Evolutionary conservation across 331 rosid species (phyloP), one percentile per base, ranked within the genome.

Genomic region (Malus hybrid): DNA sequence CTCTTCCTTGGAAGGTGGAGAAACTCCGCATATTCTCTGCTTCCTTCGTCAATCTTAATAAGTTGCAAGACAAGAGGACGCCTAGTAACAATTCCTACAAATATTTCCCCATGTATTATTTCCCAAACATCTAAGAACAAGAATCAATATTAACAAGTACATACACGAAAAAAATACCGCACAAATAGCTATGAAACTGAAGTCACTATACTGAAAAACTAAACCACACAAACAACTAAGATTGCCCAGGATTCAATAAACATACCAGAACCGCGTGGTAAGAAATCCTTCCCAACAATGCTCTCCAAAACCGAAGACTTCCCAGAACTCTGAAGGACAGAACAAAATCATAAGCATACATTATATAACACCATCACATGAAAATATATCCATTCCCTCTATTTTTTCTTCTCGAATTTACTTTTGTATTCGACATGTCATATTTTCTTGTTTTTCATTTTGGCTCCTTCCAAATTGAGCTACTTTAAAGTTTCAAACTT

Each of bases 191-290:
- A 22, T 6, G 31, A 6, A 71, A 24, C 2, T 11, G 20, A 18
- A 24, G 31, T 46, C 32, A 29, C 42, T 19, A 54, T 54, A 42
- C 50, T 54, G 6, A 50, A 52, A 6, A 6, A 52, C 48, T 16
- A 70, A 57, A 20, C 75, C 20, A 33, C 67, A 36, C 76, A 59
- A 18, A 59, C 6, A 22, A 39, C 42, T 18, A 24, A 39, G 29
- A 9, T 39, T 44, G 18, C 6, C 22, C 12, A 46, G 71, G 71
- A 12, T 11, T 69, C 39, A 9, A 3, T 46, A 27, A 13, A 60
- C 77, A 69, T 83, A 93, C 98, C 98, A 64, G 97, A 93, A 67
- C 98, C 98, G 34, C 98, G 97, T 33, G 98, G 98, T 76, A 93
- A 87, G 87, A 93, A 93, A 75, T 93, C 98, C 91, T 93, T 93